A percentile compares a stretch with the other conserved stretches of the same genome.
Evolutionary conservation across 768 basidiomycete species (phyloP).

Genomic region (Trametes elegans): DNA sequence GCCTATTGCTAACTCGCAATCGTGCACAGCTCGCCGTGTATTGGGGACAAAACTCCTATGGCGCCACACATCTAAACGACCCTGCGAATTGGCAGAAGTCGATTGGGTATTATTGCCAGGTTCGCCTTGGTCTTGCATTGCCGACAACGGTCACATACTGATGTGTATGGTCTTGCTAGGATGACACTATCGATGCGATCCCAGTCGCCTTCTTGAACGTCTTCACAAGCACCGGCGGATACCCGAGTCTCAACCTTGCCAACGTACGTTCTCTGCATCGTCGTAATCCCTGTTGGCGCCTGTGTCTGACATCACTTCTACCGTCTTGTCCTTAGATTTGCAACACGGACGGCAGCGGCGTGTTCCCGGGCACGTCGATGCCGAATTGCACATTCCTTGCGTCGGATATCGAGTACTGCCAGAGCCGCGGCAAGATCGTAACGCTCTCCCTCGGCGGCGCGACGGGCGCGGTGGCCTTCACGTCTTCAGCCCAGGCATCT

Average conservation of each 20-base stretch:
- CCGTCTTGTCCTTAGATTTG: conserved; percentile 44
- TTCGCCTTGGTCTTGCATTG: conserved; percentile 20
- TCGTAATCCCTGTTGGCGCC: background rate
- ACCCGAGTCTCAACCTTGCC: conserved; percentile 58
- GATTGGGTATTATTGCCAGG: conserved; percentile 52
- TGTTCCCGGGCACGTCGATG: conserved; percentile 60
- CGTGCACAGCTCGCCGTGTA: conserved; percentile 33
- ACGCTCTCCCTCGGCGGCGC: conserved; percentile 43
- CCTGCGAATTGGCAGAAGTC: conserved; percentile 49
- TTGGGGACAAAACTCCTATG: conserved; percentile 60
- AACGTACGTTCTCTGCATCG: conserved; percentile 47
- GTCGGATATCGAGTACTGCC: conserved; percentile 60
- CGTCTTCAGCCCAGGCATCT: conserved; percentile 52
- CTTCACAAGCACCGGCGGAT: conserved; percentile 55
- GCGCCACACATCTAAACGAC: conserved; percentile 41
- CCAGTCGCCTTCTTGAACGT: conserved; percentile 60
- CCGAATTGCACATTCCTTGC: conserved; percentile 61
- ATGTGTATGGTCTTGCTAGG: conserved; percentile 35
- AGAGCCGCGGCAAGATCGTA: conserved; percentile 40
- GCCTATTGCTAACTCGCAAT: too few relatives aligned
- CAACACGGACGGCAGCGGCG: conserved; percentile 50
- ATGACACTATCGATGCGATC: conserved; percentile 53
- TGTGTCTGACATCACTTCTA: conserved; percentile 19
- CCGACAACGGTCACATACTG: too few relatives aligned
- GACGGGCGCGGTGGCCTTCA: conserved; percentile 59